Percentiles rank a stretch among this genome's conserved stretches.
phyloP scores from a whole-genome alignment of 108 stramenopile genomes.

The Parietichytrium sp. region DNA sequence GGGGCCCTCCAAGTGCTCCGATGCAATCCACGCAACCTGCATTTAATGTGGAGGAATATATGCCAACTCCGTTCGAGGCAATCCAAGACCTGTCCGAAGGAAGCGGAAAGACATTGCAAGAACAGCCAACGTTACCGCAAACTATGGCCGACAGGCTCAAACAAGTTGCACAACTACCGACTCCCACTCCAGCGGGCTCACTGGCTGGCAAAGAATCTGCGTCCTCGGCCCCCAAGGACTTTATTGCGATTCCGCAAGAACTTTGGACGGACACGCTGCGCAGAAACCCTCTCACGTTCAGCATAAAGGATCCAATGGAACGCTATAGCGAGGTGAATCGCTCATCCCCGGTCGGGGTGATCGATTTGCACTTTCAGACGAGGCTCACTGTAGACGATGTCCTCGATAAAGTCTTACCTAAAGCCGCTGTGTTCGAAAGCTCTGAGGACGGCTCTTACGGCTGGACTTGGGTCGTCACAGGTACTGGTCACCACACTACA shows the following conservation, averaged over 20 bases:
- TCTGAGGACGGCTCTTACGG: neutral
- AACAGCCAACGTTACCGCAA: no score
- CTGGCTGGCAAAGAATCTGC: no score
- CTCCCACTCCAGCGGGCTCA: no score
- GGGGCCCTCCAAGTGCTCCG: no score
- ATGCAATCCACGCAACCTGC: no score
- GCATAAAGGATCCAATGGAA: slow-evolving; percentile 10
- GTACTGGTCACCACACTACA: slow-evolving; percentile 35
- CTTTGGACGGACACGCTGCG: neutral
- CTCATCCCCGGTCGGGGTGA: neutral
- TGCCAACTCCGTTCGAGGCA: no score
- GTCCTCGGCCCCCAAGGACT: no score
- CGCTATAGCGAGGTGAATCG: neutral
- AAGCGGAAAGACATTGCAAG: no score
- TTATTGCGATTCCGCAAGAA: neutral
- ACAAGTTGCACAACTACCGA: no score
- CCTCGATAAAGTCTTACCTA: neutral
- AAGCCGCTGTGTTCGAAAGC: neutral
- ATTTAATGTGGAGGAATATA: no score
- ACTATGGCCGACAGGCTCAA: no score
- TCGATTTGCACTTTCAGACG: slow-evolving; percentile 40
- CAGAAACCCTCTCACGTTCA: neutral
- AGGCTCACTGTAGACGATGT: neutral
- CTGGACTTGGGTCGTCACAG: slow-evolving; percentile 36
- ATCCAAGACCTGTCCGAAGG: no score